Conservation (phyloP, 1,284 basidiomycete species). For the Chalciporus sp. region DNA sequence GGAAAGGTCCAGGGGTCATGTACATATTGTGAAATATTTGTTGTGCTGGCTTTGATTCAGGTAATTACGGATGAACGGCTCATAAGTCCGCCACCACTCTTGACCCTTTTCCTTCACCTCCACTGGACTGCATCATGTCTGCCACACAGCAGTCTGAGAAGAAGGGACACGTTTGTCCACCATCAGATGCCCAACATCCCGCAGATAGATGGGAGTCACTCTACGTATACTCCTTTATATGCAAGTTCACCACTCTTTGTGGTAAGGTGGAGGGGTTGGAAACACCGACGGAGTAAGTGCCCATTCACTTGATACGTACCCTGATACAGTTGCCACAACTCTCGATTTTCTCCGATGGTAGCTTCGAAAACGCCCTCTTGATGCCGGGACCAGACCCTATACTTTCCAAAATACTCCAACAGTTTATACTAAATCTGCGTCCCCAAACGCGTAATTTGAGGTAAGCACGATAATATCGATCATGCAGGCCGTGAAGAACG, state of each 20-base stretch:
- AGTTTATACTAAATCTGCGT: constrained; percentile 76
- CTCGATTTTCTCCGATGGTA: constrained; percentile 40
- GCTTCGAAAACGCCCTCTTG: constrained; percentile 76
- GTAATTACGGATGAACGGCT: constrained; percentile 37
- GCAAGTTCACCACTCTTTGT: constrained; percentile 74
- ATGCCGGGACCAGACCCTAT: constrained; percentile 68
- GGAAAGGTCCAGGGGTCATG: constrained; percentile 24
- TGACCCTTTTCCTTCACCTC: constrained; percentile 38
- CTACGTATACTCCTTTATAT: constrained; percentile 81
- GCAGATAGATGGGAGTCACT: constrained; percentile 82
- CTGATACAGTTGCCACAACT: constrained; percentile 27
- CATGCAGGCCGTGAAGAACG: constrained; percentile 29
- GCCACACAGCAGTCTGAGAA: constrained; percentile 42
- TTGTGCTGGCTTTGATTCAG: constrained; percentile 37
- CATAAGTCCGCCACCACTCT: constrained; percentile 37
- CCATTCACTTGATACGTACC: constrained; percentile 15
- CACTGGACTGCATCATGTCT: constrained; percentile 42
- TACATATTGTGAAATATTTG: constrained; percentile 39
- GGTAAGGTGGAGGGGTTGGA: constrained; percentile 75
- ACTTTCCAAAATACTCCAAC: constrained; percentile 66
- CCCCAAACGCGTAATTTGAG: constrained; percentile 84
- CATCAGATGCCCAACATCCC: constrained; percentile 71
- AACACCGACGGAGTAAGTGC: constrained; percentile 75
- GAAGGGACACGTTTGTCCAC: constrained; percentile 74
- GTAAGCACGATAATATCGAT: constrained; percentile 46